A percentile compares a stretch with the other conserved stretches of the same genome.
These are phyloP conservation scores for Tricholoma bakamatsutake DNA, from an alignment of 768 basidiomycete species.

Conservation along the genomic window DNA sequence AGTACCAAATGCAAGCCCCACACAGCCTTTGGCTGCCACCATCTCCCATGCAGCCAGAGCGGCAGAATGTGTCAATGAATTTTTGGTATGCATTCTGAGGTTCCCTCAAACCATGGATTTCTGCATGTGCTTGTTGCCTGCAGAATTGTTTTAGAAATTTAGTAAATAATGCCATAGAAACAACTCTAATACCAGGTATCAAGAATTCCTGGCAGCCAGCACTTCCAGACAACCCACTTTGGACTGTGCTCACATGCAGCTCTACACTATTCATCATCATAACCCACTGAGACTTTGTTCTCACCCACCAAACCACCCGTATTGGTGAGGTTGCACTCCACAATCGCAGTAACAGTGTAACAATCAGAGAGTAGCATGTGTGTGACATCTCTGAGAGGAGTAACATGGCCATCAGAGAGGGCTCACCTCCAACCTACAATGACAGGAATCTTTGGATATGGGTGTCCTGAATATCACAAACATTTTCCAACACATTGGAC, in stretches of 20 bases:
- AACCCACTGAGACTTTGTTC: background rate
- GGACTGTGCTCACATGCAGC: background rate
- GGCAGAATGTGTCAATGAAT: background rate
- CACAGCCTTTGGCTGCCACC: background rate
- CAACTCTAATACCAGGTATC: background rate
- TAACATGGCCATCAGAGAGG: background rate
- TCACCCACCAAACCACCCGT: too few species aligned
- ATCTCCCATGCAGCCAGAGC: background rate
- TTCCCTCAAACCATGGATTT: background rate
- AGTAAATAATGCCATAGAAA: background rate
- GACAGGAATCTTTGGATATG: background rate
- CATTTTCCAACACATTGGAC: background rate
- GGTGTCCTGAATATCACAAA: background rate
- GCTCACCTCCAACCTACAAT: background rate
- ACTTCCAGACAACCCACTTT: background rate
- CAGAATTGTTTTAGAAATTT: background rate
- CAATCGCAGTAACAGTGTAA: too few species aligned
- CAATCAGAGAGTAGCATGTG: background rate
- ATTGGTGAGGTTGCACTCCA: too few species aligned
- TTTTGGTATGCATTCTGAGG: background rate
- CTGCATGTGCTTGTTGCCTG: background rate
- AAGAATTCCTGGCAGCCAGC: background rate
- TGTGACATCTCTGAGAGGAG: background rate
- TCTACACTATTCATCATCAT: background rate
- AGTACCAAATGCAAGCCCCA: background rate